Percentiles rank a stretch among this genome's conserved stretches.
These are phyloP conservation scores for Fibroporia radiculosa DNA, from an alignment of 768 basidiomycete species.

Conservation along the genomic window DNA sequence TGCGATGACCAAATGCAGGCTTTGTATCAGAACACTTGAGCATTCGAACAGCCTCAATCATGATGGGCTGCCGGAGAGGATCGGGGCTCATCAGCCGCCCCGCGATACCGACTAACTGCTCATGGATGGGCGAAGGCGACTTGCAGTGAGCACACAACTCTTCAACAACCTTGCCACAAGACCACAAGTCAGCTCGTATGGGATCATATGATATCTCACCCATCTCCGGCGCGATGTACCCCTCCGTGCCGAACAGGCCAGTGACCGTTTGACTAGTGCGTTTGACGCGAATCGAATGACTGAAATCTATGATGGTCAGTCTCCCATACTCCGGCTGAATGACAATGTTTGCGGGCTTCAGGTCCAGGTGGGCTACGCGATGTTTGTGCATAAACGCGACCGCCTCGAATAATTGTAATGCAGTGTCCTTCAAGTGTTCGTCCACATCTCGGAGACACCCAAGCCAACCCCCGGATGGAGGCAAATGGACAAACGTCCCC, in stretches of 20 bases:
- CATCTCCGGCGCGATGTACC: neutral
- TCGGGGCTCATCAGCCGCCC: neutral
- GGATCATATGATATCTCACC: neutral
- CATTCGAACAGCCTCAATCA: neutral
- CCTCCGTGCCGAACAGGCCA: neutral
- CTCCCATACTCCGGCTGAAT: neutral
- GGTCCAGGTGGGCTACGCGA: neutral
- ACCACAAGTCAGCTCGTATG: neutral
- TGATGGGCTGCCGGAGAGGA: neutral
- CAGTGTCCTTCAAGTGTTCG: neutral
- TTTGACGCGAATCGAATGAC: neutral
- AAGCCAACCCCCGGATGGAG: neutral
- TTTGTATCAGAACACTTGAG: neutral
- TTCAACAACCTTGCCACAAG: neutral
- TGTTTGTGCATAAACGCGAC: neutral
- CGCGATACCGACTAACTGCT: neutral
- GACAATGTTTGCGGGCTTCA: conserved; percentile 4
- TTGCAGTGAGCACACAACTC: neutral
- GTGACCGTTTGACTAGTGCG: neutral
- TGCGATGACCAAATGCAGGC: no score
- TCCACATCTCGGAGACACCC: neutral
- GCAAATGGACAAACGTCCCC: neutral
- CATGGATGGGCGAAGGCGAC: neutral
- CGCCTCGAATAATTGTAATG: neutral
- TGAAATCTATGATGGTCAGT: neutral